Base-by-base conservation (phyloP, 768 basidiomycete species). In the Tricholoma bakamatsutake region DNA sequence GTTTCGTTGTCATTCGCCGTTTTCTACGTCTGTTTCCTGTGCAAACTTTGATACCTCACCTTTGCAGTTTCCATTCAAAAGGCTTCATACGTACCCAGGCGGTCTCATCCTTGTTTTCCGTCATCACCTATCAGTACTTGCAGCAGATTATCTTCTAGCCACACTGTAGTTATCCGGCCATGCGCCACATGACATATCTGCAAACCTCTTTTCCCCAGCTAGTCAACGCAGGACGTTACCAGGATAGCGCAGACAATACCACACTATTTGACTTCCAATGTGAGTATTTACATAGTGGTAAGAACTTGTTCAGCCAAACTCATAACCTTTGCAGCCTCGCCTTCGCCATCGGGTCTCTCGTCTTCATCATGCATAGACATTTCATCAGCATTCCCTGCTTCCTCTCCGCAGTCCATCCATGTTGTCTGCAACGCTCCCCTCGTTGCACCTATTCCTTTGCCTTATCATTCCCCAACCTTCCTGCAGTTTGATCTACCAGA, bases 371-470 rank as follows among this genome's bases (percentile, higher is more conserved):
- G 60, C 43, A 53, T 53, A 24, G 56, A 62, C 13, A 35, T 61
- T 39, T 13, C 53, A 53, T 62, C 55, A 40, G 60, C 59, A 46
- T 59, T 53, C 51, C 62, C 61, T 50, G 58, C 52, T 55, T 63
- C 60, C 30, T 59, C 63, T 42, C 66, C 67, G 43, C 70, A 61
- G 43, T 67, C 70, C 9, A 59, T 78, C 43, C 76, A 80, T 57
- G 77, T 84, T 69, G 74, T 85, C 18, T 85, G 83, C 72, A 79
- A 83, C 58, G 81, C 83, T 2, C 85, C 85, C n/a, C 74, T 87
- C 54, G 70, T 86, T 58, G 85, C 84, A 0, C 85, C 86, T 11
- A 80, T 80, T 24, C 85, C 85, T 0, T 79, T 87, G 35, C 86
- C 85, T 1, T 86, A 83, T 68, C 83, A 84, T 54, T 83, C 84